Evolutionary conservation across 192 early-diverging fungal genomes (phyloP).

Genomic region (Rhizophlyctis rosea): DNA sequence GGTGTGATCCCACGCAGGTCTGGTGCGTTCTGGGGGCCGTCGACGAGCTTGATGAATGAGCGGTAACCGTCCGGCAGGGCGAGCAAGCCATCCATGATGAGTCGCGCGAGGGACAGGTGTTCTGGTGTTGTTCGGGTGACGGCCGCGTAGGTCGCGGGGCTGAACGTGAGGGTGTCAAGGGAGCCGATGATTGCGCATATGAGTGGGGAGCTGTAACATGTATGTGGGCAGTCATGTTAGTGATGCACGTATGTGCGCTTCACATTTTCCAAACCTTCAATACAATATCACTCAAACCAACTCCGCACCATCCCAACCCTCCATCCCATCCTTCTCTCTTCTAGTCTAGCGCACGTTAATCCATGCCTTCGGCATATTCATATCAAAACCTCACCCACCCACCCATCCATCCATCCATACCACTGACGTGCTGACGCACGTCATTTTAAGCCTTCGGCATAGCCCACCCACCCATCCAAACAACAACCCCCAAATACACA

Average conservation of each 20-base stretch:
- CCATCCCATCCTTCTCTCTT: too few species aligned
- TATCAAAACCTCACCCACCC: too few species aligned
- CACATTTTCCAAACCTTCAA: too few species aligned
- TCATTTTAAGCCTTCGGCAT: too few species aligned
- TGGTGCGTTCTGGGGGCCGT: constrained; percentile 58
- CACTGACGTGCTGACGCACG: too few species aligned
- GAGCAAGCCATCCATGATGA: constrained; percentile 42
- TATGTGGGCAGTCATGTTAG: too few species aligned
- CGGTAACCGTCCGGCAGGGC: background rate
- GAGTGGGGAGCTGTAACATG: constrained; percentile 59
- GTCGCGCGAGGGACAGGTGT: constrained; percentile 51
- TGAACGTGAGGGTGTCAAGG: constrained; percentile 53
- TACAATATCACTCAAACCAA: too few species aligned
- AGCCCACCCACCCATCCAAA: background rate
- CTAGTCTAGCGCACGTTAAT: too few species aligned
- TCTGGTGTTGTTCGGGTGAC: constrained; percentile 50
- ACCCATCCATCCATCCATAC: too few species aligned
- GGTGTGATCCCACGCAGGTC: constrained; percentile 58
- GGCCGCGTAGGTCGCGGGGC: constrained; percentile 47
- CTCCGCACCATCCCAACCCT: too few species aligned
- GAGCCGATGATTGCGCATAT: constrained; percentile 61
- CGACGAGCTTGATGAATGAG: constrained; percentile 34
- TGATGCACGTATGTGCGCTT: too few species aligned
- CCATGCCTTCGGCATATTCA: too few species aligned
- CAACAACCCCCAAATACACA: background rate